These are phyloP conservation scores for Aspergillus ibericus DNA, from an alignment of 2,329 filamentous ascomycete species.

Conservation along the genomic window DNA sequence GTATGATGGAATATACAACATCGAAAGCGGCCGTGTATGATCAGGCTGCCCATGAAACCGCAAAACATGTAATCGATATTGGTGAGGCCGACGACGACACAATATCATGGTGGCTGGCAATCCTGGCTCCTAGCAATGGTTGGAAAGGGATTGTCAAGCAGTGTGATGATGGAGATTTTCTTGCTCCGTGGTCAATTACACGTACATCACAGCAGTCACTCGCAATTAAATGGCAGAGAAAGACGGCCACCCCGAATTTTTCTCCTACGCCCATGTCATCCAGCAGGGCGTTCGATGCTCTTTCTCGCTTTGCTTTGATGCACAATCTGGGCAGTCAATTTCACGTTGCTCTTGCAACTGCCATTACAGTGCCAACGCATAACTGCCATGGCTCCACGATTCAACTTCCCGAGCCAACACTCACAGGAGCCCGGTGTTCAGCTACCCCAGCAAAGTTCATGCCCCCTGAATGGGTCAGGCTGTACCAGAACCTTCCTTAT, in stretches of 20 bases:
- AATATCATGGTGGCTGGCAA: slow-evolving; percentile 19
- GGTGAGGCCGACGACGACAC: slow-evolving; percentile 13
- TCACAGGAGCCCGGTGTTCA: background rate
- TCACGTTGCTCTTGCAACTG: slow-evolving; percentile 14
- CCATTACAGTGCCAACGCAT: slow-evolving; percentile 16
- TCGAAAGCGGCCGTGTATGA: background rate
- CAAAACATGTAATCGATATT: slow-evolving; percentile 10
- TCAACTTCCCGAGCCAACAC: slow-evolving; percentile 12
- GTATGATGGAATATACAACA: slow-evolving; percentile 13
- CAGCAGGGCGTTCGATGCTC: slow-evolving; percentile 7
- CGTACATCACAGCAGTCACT: background rate
- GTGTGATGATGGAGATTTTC: background rate
- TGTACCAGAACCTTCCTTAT: slow-evolving; percentile 14
- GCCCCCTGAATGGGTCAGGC: background rate
- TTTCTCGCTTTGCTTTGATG: slow-evolving; percentile 12
- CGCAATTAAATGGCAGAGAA: background rate
- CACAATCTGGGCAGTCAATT: slow-evolving; percentile 18
- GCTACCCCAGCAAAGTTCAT: background rate
- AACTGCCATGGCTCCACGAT: slow-evolving; percentile 6
- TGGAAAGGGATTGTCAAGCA: slow-evolving; percentile 16
- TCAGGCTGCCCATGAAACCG: background rate
- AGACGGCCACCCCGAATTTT: background rate
- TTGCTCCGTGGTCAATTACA: slow-evolving; percentile 16
- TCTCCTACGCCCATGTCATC: slow-evolving; percentile 9
- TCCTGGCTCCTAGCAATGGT: slow-evolving; percentile 16